Evolutionary conservation across 2,329 filamentous ascomycete species (phyloP).

Genomic region (Talaromyces sp.): DNA sequence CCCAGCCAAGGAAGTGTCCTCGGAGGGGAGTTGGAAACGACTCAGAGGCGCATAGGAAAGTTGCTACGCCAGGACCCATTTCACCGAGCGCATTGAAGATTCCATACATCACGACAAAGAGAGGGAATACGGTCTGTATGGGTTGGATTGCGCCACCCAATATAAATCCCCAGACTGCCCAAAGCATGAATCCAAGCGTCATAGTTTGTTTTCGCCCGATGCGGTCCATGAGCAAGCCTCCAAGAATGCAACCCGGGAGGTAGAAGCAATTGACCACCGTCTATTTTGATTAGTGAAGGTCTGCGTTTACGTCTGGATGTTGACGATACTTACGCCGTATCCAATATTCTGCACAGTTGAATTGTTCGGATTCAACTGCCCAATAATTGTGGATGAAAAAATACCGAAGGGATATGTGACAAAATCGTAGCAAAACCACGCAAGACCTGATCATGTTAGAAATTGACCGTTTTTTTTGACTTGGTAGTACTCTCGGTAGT

Average conservation of each 20-base stretch:
- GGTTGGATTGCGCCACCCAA: constrained; percentile 48
- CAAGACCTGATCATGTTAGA: not conserved
- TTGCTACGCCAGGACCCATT: constrained; percentile 48
- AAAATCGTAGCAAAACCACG: constrained; percentile 56
- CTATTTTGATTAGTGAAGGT: constrained; percentile 2
- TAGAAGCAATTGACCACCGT: constrained; percentile 53
- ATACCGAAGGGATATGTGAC: constrained; percentile 55
- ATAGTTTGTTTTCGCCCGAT: constrained; percentile 52
- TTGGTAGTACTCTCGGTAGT: not conserved
- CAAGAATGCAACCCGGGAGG: constrained; percentile 47
- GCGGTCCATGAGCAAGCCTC: constrained; percentile 48
- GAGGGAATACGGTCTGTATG: constrained; percentile 47
- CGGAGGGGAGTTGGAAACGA: constrained; percentile 51
- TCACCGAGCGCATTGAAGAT: constrained; percentile 50
- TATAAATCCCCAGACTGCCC: constrained; percentile 48
- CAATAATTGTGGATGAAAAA: constrained; percentile 54
- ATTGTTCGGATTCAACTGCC: constrained; percentile 41
- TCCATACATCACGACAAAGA: constrained; percentile 53
- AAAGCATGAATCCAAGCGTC: constrained; percentile 48
- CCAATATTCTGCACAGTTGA: constrained; percentile 42
- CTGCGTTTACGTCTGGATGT: not conserved
- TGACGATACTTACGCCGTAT: constrained; percentile 32
- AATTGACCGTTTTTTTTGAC: not conserved
- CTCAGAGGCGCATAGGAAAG: constrained; percentile 41
- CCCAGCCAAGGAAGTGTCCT: constrained; percentile 49